Evolutionary conservation across 2,329 filamentous ascomycete genomes (phyloP).

Genomic region (Conoideocrella luteorostrata): DNA sequence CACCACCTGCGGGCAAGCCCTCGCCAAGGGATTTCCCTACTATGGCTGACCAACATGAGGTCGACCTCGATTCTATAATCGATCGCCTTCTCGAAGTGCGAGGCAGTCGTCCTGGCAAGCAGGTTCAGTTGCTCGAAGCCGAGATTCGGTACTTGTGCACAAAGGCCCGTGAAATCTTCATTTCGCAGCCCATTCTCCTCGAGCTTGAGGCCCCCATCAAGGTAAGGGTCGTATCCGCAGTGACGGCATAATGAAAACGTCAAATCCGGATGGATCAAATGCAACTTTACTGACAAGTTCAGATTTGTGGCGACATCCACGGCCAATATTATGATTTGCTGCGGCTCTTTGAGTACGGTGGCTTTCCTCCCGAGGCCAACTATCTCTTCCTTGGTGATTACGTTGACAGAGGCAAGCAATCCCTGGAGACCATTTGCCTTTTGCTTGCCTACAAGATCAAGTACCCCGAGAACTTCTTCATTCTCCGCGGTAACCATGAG

Average conservation of each 20-base stretch:
- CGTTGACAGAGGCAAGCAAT: constrained; percentile 98
- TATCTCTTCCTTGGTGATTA: constrained; percentile 99
- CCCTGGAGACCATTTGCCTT: constrained; percentile 95
- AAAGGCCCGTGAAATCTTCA: constrained; percentile 98
- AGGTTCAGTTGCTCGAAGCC: constrained; percentile 91
- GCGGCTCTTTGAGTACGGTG: constrained; percentile 95
- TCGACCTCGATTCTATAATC: constrained; percentile 99
- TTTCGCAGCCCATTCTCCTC: constrained; percentile 94
- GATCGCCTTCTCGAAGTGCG: constrained; percentile 95
- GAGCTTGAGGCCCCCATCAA: constrained; percentile 99
- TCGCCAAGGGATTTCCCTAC: constrained; percentile 29
- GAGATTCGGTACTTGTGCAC: constrained; percentile 98
- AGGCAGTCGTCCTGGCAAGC: constrained; percentile 95
- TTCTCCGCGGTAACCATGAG: constrained; percentile 97
- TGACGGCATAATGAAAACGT: too few species aligned
- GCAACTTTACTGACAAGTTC: background rate
- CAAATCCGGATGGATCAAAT: too few species aligned
- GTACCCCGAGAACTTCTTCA: constrained; percentile 99
- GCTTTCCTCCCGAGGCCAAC: constrained; percentile 97
- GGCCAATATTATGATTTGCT: constrained; percentile 98
- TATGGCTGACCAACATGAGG: constrained; percentile 70
- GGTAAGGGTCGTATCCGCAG: constrained; percentile 59
- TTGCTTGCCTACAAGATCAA: constrained; percentile 99
- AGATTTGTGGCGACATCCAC: constrained; percentile 99
- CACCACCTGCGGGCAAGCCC: constrained; percentile 33